These are phyloP conservation scores for Claviceps digitariae DNA, from an alignment of 2,329 filamentous ascomycete genomes.

Conservation along the genomic window DNA sequence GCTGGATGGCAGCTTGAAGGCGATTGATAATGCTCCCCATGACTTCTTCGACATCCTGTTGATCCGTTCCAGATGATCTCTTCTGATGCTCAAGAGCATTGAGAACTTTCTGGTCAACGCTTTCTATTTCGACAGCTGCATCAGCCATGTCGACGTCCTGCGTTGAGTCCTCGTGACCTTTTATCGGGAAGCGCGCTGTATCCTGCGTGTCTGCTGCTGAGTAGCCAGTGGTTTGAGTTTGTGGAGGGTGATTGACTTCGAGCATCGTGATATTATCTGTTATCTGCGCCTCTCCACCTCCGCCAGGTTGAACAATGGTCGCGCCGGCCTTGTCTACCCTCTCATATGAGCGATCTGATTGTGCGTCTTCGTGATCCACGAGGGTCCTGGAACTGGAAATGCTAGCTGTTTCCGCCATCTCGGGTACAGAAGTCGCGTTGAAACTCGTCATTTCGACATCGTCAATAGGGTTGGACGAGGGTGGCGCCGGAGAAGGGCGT, in stretches of 20 bases:
- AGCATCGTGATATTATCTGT: constrained; percentile 2
- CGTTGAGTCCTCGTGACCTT: constrained; percentile 3
- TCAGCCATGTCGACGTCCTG: constrained; percentile 18
- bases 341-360: constrained; percentile 21
- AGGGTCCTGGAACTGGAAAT: constrained; percentile 38
- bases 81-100: constrained; percentile 32
- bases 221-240: neutral
- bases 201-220: neutral
- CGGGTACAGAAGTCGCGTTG: constrained; percentile 16
- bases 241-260: neutral
- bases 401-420: constrained; percentile 27
- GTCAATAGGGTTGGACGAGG: constrained; percentile 12
- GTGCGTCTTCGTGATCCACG: constrained; percentile 29
- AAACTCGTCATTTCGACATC: constrained; percentile 23
- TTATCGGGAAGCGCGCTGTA: neutral
- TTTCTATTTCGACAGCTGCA: constrained; percentile 17
- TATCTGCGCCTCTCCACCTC: constrained; percentile 4
- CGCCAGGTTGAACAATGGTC: constrained; percentile 6
- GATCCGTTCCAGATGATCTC: constrained; percentile 43
- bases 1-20: constrained; percentile 74
- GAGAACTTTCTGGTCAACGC: constrained; percentile 32
- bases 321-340: constrained; percentile 15
- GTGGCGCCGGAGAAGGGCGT: constrained; percentile 29
- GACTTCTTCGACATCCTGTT: constrained; percentile 94
- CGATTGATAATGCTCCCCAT: constrained; percentile 87